phyloP scores from a whole-genome alignment of 495 filamentous ascomycete species.

The Bathelium albidoporum region DNA sequence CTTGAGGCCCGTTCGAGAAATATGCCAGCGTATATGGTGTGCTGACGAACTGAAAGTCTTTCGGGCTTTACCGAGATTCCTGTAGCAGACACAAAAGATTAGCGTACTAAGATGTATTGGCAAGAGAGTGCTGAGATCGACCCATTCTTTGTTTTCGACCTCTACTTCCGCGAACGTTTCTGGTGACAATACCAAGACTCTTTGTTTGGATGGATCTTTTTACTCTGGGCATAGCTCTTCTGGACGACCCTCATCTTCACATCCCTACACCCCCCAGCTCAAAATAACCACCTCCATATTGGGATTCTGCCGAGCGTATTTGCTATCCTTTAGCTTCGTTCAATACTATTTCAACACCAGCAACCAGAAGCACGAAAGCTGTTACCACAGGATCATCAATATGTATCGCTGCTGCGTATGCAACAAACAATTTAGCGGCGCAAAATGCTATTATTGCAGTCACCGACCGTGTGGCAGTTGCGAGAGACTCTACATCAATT shows the following conservation, averaged over 20 bases:
- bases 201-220: not conserved
- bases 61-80: too few relatives aligned
- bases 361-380: too few relatives aligned
- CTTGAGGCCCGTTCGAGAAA: too few relatives aligned
- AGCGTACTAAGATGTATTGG: too few relatives aligned
- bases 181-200: not conserved
- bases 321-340: not conserved
- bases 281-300: too few relatives aligned
- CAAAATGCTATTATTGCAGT: not conserved
- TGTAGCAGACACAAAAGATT: too few relatives aligned
- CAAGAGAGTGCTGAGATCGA: too few relatives aligned
- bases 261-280: too few relatives aligned
- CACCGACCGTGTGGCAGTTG: not conserved
- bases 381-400: not conserved
- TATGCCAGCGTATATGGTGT: too few relatives aligned
- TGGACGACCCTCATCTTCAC: too few relatives aligned
- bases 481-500: not conserved
- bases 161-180: not conserved
- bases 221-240: not conserved
- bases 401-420: not conserved
- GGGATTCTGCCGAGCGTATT: not conserved
- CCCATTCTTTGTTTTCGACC: not conserved
- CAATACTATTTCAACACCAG: too few relatives aligned
- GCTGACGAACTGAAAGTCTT: too few relatives aligned
- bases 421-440: not conserved